Conservation (phyloP, 2,329 filamentous ascomycete species). For the Pestalotiopsis sp. region DNA sequence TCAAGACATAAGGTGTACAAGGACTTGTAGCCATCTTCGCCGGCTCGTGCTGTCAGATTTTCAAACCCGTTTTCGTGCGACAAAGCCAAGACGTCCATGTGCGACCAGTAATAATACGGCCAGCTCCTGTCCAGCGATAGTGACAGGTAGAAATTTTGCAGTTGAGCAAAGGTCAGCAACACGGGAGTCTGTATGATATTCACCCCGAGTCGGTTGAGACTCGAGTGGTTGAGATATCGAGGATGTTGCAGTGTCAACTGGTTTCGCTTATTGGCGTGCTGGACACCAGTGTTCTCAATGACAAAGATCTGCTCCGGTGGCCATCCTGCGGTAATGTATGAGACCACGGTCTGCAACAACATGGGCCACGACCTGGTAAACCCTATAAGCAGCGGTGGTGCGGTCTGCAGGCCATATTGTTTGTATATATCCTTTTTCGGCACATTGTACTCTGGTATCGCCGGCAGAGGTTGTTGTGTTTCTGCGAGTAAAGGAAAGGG, state of each 20-base stretch:
- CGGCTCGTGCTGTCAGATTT: slow-evolving; percentile 32
- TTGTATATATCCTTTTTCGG: slow-evolving; percentile 41
- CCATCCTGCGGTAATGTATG: slow-evolving; percentile 63
- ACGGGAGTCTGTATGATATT: slow-evolving; percentile 54
- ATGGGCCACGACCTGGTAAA: slow-evolving; percentile 61
- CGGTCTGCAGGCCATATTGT: slow-evolving; percentile 37
- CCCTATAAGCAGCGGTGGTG: slow-evolving; percentile 59
- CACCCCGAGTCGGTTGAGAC: slow-evolving; percentile 53
- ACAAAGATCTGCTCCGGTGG: slow-evolving; percentile 59
- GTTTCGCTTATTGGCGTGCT: slow-evolving; percentile 53
- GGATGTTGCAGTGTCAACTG: slow-evolving; percentile 56
- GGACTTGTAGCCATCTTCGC: slow-evolving; percentile 41
- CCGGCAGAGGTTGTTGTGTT: slow-evolving; percentile 33
- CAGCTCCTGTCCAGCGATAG: slow-evolving; percentile 46
- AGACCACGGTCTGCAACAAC: slow-evolving; percentile 57
- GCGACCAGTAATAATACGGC: slow-evolving; percentile 59
- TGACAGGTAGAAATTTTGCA: slow-evolving; percentile 57
- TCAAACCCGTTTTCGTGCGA: slow-evolving; percentile 44
- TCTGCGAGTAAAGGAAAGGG: slow-evolving; percentile 45
- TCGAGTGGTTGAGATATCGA: slow-evolving; percentile 57
- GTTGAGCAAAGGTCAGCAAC: slow-evolving; percentile 56
- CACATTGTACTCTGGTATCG: slow-evolving; percentile 48
- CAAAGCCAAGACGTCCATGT: slow-evolving; percentile 56
- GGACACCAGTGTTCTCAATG: slow-evolving; percentile 61
- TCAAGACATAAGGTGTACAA: slow-evolving; percentile 43